A percentile compares a stretch with the other conserved stretches of the same genome.
Conservation (phyloP, 176 grass and related monocot species). For the Poa pratensis region DNA sequence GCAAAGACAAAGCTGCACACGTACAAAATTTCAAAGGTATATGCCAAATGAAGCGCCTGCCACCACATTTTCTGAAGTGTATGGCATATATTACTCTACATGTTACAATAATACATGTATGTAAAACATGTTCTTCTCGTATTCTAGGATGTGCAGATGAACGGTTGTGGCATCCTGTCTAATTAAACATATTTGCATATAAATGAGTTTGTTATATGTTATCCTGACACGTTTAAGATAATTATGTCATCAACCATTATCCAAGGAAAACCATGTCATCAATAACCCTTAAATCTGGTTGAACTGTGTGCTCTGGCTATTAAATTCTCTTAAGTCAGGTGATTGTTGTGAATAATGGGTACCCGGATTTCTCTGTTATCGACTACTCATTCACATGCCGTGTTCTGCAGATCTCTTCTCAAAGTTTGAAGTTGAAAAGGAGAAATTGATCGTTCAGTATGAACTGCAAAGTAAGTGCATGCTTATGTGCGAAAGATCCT, state of each 20-base stretch:
- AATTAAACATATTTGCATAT: background rate
- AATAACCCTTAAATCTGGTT: background rate
- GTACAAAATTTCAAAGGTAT: constrained; percentile 87
- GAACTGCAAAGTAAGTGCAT: constrained; percentile 70
- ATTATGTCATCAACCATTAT: background rate
- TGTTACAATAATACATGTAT: constrained; percentile 13
- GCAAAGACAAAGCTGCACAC: constrained; percentile 78
- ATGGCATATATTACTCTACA: background rate
- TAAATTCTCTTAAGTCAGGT: background rate
- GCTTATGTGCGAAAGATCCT: background rate
- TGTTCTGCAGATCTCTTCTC: constrained; percentile 72
- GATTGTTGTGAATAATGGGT: background rate
- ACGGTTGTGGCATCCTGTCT: background rate
- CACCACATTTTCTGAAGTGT: constrained; percentile 1
- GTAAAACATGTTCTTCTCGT: background rate
- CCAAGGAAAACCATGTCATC: background rate
- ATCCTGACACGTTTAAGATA: background rate
- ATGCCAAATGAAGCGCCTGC: constrained; percentile 6
- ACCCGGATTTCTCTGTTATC: background rate
- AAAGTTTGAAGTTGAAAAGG: constrained; percentile 91
- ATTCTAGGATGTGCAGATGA: background rate
- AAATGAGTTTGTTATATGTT: constrained; percentile 18
- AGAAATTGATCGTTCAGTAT: constrained; percentile 68
- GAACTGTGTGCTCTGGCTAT: background rate
- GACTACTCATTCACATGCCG: background rate